Percentiles rank a stretch among this genome's conserved stretches.
Conservation (phyloP, 331 rosid genomes). For the Dryas integrifolia region DNA sequence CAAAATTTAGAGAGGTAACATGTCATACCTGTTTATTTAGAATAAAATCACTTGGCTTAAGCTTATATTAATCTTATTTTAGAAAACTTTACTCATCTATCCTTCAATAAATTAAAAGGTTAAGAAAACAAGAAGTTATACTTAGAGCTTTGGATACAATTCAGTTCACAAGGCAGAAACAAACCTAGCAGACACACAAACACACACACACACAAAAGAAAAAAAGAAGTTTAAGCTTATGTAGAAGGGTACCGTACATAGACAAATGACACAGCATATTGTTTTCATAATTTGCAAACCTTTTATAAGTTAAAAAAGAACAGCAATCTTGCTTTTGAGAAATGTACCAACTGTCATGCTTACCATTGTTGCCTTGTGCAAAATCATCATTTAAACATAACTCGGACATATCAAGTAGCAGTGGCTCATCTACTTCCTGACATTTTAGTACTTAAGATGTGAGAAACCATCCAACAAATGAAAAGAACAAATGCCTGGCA, state of each 20-base stretch:
- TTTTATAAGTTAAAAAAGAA: neutral
- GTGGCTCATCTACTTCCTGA: constrained; percentile 92
- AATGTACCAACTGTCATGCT: constrained; percentile 22
- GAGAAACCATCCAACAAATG: constrained; percentile 24
- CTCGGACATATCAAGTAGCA: constrained; percentile 88
- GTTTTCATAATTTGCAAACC: neutral
- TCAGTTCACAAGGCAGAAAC: neutral
- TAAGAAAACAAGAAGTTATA: neutral
- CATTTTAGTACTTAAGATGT: constrained; percentile 23
- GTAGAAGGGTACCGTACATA: neutral
- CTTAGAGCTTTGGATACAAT: neutral
- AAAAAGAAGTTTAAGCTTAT: neutral
- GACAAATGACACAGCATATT: neutral
- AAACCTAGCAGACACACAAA: neutral
- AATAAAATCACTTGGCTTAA: neutral
- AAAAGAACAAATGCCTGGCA: neutral
- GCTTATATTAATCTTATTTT: neutral
- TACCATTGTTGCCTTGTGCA: constrained; percentile 63
- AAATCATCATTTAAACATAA: constrained; percentile 67
- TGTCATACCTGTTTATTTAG: neutral
- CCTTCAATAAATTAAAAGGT: neutral
- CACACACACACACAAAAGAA: neutral
- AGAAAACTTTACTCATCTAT: neutral
- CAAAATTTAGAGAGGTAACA: neutral
- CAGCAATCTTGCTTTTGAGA: neutral